Base-by-base conservation (phyloP, 2,329 filamentous ascomycete species). In the Fusarium sarcochroum region DNA sequence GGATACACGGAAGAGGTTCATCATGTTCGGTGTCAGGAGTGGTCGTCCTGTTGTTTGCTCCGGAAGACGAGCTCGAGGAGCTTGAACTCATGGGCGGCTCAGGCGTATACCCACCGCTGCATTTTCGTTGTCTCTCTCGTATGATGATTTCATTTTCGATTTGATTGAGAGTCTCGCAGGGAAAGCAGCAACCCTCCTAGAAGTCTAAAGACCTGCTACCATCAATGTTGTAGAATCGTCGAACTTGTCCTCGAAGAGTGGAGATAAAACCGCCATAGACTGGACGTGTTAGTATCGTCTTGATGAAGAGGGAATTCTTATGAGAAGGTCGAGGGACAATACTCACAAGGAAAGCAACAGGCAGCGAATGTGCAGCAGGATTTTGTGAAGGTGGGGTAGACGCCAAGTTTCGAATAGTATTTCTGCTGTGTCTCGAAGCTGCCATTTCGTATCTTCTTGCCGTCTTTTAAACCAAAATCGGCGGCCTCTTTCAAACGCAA, bases 101-200 rank as follows among this genome's bases (percentile, higher is more conserved):
- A 4, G 69, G 25, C 15, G 57, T 47, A 47, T 78, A 78, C 27
- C 59, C 69, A 17, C 34, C 27, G 7, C 42, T 55, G n/a, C 42
- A 53, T 15, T 63, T 66, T 23, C 38, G 54, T 17, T 63, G 54
- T 37, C 49, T 69, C 46, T 79, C 73, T 27, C 79, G 76, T 21
- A 73, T 27, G 1, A 73, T 48, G 30, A 80, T 78, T 57, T 81
- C 79, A 13, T 76, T 64, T 37, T 81, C 76, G 30, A 69, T 74
- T 5, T 73, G 69, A 6, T 72, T 56, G 23, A 80, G 63, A 15
- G 76, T 73, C 2, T 53, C 14, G 40, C 58, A 70, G 6, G 79
- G 78, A 41, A 72, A 76, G 46, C 54, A 76, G 46, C 75, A 79
- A 18, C 72, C 70, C 21, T 70, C 68, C 4, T 14, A 15, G 15